Percentiles rank a stretch among this genome's conserved stretches.
Evolutionary conservation across 805 yeast genomes (phyloP).

Genomic region (Schwanniomyces occidentalis): DNA sequence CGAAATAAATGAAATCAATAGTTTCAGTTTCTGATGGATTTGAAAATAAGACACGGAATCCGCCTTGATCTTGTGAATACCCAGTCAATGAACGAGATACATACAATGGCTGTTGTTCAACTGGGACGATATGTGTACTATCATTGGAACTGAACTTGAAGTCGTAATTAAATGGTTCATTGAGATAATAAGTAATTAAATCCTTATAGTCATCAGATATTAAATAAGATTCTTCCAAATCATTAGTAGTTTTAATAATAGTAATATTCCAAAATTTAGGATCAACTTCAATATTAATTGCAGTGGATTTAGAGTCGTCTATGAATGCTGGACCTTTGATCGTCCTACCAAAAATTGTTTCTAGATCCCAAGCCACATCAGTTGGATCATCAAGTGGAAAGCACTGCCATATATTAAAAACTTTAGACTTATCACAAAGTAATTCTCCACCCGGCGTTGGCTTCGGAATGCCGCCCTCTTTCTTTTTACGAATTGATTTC

Average conservation of each 20-base stretch:
- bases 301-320: slow-evolving; percentile 42
- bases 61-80: slow-evolving; percentile 88
- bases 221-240: too few relatives aligned
- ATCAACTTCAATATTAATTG: slow-evolving; percentile 44
- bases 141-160: slow-evolving; percentile 45
- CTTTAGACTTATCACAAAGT: slow-evolving; percentile 69
- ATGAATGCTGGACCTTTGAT: slow-evolving; percentile 65
- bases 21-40: slow-evolving; percentile 56
- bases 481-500: slow-evolving; percentile 59
- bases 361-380: slow-evolving; percentile 51
- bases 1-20: slow-evolving; percentile 63
- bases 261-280: slow-evolving; percentile 49
- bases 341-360: slow-evolving; percentile 67
- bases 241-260: slow-evolving; percentile 7
- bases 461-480: slow-evolving; percentile 70
- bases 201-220: not conserved
- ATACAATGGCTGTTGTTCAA: slow-evolving; percentile 63
- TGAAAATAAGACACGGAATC: slow-evolving; percentile 73
- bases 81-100: slow-evolving; percentile 90
- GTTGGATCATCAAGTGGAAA: slow-evolving; percentile 66
- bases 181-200: slow-evolving; percentile 10
- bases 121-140: slow-evolving; percentile 41
- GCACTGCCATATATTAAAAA: slow-evolving; percentile 64
- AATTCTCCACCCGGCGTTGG: slow-evolving; percentile 73
- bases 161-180: slow-evolving; percentile 28